These are phyloP conservation scores for Trichoderma orchidacearum DNA, from an alignment of 495 filamentous ascomycete genomes.

Conservation along the genomic window DNA sequence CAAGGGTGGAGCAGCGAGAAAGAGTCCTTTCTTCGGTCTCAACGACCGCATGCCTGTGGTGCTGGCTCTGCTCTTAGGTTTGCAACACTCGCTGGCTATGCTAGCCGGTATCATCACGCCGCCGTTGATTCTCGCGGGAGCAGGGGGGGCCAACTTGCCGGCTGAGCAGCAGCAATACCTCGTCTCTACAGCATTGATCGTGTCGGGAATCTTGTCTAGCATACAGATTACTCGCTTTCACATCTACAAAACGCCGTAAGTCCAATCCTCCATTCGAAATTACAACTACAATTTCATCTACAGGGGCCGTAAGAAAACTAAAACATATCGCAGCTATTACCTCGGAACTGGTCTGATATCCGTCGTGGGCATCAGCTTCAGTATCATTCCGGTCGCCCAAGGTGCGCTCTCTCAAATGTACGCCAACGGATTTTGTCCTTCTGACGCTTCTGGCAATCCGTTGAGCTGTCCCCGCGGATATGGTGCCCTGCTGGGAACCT, in stretches of 20 bases:
- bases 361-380: constrained; percentile 80
- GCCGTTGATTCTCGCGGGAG: constrained; percentile 60
- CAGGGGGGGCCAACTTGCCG: constrained; percentile 50
- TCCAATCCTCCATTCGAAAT: constrained; percentile 1
- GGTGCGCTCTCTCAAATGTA: constrained; percentile 81
- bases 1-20: constrained; percentile 33
- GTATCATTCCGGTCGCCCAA: constrained; percentile 72
- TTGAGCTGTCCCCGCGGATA: constrained; percentile 79
- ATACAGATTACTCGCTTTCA: constrained; percentile 82
- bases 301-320: background rate
- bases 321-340: constrained; percentile 33
- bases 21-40: constrained; percentile 75
- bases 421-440: constrained; percentile 60
- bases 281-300: background rate
- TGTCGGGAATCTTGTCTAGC: constrained; percentile 64
- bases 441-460: constrained; percentile 43
- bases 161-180: constrained; percentile 57
- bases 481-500: constrained; percentile 71
- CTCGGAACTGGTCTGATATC: constrained; percentile 81
- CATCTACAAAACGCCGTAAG: constrained; percentile 58
- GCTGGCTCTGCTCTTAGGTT: constrained; percentile 46
- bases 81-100: constrained; percentile 38
- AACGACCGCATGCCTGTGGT: constrained; percentile 72
- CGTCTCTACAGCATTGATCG: constrained; percentile 80
- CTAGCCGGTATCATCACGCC: constrained; percentile 54